phyloP scores from a whole-genome alignment of 108 stramenopile genomes.

The Chaetoceros muelleri region DNA sequence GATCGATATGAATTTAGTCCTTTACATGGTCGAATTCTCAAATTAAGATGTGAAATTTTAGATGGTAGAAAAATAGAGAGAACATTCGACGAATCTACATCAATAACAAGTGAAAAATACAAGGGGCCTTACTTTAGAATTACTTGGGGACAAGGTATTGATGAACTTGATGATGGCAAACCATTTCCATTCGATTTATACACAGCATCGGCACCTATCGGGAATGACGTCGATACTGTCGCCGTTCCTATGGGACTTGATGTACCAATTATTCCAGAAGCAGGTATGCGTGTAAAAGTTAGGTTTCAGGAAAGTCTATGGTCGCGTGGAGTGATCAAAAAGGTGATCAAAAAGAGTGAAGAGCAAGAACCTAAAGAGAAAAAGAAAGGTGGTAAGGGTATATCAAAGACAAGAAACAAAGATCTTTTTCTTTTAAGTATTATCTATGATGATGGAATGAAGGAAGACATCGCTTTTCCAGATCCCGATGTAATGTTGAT shows the following conservation, averaged over 20 bases:
- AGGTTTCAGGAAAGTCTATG: slow-evolving; percentile 43
- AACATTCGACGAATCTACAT: slow-evolving; percentile 2
- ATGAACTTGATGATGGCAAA: slow-evolving; percentile 38
- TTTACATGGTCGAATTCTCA: slow-evolving; percentile 61
- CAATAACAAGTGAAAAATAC: not conserved
- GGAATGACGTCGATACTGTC: slow-evolving; percentile 8
- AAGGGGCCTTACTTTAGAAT: slow-evolving; percentile 74
- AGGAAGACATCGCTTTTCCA: slow-evolving; percentile 49
- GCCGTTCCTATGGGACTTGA: slow-evolving; percentile 22
- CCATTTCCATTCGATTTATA: slow-evolving; percentile 53
- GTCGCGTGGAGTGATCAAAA: slow-evolving; percentile 49
- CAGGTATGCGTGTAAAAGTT: slow-evolving; percentile 68
- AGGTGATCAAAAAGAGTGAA: slow-evolving; percentile 15
- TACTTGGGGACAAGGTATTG: slow-evolving; percentile 79
- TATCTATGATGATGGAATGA: slow-evolving; percentile 68
- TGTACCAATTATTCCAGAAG: slow-evolving; percentile 21
- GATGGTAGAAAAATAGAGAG: slow-evolving; percentile 38
- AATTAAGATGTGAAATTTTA: slow-evolving; percentile 68
- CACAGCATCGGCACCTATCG: slow-evolving; percentile 31
- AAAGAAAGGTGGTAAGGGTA: slow-evolving; percentile 3
- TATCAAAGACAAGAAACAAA: slow-evolving; percentile 18
- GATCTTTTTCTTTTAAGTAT: slow-evolving; percentile 23
- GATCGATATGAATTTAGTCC: slow-evolving; percentile 76
- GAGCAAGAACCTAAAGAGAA: not conserved
- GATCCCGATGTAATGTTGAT: slow-evolving; percentile 63